Base-by-base conservation (phyloP, 2,329 filamentous ascomycete genomes). In the Hyphodiscus sp. region DNA sequence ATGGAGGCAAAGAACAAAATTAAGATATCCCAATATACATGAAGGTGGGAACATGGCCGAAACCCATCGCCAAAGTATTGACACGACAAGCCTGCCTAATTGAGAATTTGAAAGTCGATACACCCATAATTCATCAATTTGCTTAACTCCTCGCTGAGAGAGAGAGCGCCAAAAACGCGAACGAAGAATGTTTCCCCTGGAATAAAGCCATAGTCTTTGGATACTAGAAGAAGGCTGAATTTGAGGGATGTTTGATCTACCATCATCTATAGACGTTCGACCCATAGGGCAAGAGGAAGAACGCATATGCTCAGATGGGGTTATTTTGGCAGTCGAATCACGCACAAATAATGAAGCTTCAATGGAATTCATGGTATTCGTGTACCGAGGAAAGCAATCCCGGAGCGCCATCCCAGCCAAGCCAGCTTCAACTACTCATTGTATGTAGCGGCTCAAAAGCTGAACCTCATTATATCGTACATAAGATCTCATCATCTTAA, bases 231-330 rank as follows among this genome's bases (percentile, higher is more conserved):
- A 54, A 52, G 51, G 57, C 61, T 61, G 51, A 59, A 63, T 61
- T 55, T 48, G 52, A 58, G 61, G 63, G 60, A 61, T 58, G 38
- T 59, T 65, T 58, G 49, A 55, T 68, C 53, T 68, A 47, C 66
- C 66, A 68, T 67, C 60, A 65, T 65, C 62, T 66, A 63, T 68
- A 68, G 65, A 68, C 66, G 54, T 64, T 65, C 59, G 46, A 62
- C 65, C 62, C 58, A 65, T 62, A 55, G 62, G 54, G 49, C 58
- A 49, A 55, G 56, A 55, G 55, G 64, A 63, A 62, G 61, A 65
- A 64, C 61, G 67, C 63, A 69, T 68, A 69, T 69, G 66, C 67
- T 69, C 62, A 67, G 58, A 68, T 68, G 66, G 66, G 50, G 48
- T 30, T 26, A 30, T 45, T 41, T 47, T 30, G 43, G 50, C 33